Evolutionary conservation across 192 early-diverging fungal species (phyloP).

Genomic region (Ambispora gerdemannii): DNA sequence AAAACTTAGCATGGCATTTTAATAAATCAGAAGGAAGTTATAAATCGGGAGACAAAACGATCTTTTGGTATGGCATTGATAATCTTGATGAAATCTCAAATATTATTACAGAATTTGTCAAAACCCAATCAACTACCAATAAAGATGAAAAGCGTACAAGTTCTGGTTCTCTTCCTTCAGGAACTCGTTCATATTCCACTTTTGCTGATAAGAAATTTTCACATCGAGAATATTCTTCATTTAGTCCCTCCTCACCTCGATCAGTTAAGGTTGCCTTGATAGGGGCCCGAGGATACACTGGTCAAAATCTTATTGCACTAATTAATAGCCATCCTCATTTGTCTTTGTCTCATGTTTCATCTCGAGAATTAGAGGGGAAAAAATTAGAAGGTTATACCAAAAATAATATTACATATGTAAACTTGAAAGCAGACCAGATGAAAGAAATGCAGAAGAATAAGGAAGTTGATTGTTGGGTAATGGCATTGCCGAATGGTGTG

Average conservation of each 20-base stretch:
- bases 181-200: slow-evolving; percentile 61
- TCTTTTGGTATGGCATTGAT: slow-evolving; percentile 94
- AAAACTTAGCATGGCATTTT: slow-evolving; percentile 93
- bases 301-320: slow-evolving; percentile 89
- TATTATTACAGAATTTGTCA: slow-evolving; percentile 58
- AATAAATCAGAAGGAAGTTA: slow-evolving; percentile 88
- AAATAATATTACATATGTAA: slow-evolving; percentile 68
- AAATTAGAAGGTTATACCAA: slow-evolving; percentile 76
- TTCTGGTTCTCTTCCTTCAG: slow-evolving; percentile 37
- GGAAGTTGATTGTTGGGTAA: slow-evolving; percentile 92
- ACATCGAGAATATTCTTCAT: slow-evolving; percentile 53
- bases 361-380: slow-evolving; percentile 91
- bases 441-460: slow-evolving; percentile 50
- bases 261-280: slow-evolving; percentile 79
- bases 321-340: slow-evolving; percentile 83
- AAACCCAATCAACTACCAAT: slow-evolving; percentile 31
- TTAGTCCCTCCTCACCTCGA: slow-evolving; percentile 44
- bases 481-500: slow-evolving; percentile 95
- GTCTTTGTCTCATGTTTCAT: slow-evolving; percentile 85
- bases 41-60: slow-evolving; percentile 66
- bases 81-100: slow-evolving; percentile 73
- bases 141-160: no score
- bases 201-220: slow-evolving; percentile 33
- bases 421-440: slow-evolving; percentile 72
- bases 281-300: slow-evolving; percentile 97